Evolutionary conservation across 83 land plant genomes (phyloP), one percentile per base, ranked within the genome.

Genomic region (Picea mariana): DNA sequence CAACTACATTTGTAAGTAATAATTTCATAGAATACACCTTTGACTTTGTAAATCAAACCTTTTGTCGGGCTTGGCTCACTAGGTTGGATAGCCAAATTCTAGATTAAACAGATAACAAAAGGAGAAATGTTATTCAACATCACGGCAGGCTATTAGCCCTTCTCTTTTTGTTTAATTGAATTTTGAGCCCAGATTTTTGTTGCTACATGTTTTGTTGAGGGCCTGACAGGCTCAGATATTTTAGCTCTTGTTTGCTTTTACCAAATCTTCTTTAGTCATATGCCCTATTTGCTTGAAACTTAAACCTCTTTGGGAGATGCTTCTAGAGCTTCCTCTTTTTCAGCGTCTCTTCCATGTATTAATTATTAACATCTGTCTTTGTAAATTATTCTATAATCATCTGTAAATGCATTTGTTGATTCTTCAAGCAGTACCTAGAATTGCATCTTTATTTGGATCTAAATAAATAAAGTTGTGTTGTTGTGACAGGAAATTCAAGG

Each of bases 251-350:
- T 52, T 52, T 52, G 12, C 58, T n/a, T 52, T 52, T 52, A 52
- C 58, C 58, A 52, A 1, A 52, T 9, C 58, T 52, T 11, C 13
- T 52, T 11, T 52, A 2, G 13, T 52, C 13, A 11, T 52, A 84
- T 78, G 73, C 86, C 91, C 62, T 82, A 85, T 77, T 88, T 86
- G 18, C 86, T 89, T 84, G 87, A 87, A 21, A 85, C 87, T 61
- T 89, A 87, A 65, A 85, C 61, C 62, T 89, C 77, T 71, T 17
- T 47, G 11, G 15, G 9, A 61, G 80, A 38, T 40, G 82, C 83
- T 9, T 61, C 85, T 80, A 84, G 86, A 9, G 75, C 79, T 24
- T 9, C 34, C 12, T 87, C 92, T 47, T 17, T 85, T 73, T 81
- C 91, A 9, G 58, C 13, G 11, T 52, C 58, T 52, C 58, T 52